A percentile compares a stretch with the other conserved stretches of the same genome.
Conservation (phyloP, 1,284 basidiomycete species). For the Naganishia liquefaciens region DNA sequence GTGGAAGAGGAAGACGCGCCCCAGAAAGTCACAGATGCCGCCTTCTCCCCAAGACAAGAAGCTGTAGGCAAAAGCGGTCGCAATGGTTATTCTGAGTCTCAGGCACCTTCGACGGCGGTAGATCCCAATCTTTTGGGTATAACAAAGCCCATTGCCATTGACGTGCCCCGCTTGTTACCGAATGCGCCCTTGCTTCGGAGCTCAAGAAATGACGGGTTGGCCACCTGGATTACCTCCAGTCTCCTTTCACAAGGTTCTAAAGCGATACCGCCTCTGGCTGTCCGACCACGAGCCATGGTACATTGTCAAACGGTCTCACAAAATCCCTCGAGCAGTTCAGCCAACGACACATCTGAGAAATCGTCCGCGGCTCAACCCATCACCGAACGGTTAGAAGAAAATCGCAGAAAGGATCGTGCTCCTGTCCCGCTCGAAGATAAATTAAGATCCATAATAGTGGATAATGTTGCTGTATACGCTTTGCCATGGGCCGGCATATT, state of each 20-base stretch:
- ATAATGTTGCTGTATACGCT: conserved; percentile 15
- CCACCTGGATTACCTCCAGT: neutral
- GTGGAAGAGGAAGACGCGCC: conserved; percentile 1
- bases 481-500: neutral
- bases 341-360: neutral
- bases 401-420: neutral
- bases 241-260: conserved; percentile 14
- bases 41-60: neutral
- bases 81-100: too few species aligned
- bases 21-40: too few species aligned
- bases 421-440: neutral
- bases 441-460: neutral
- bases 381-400: neutral
- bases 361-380: neutral
- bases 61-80: too few species aligned
- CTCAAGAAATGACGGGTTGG: neutral
- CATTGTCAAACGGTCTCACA: neutral
- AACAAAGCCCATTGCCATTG: neutral
- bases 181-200: neutral
- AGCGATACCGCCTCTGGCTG: conserved; percentile 8
- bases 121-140: conserved; percentile 8
- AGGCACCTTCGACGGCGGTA: neutral
- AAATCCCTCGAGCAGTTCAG: neutral
- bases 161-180: neutral
- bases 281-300: conserved; percentile 18